These are phyloP conservation scores for Saxispiralis lemnorum DNA, from an alignment of 495 filamentous ascomycete genomes.

Conservation along the genomic window DNA sequence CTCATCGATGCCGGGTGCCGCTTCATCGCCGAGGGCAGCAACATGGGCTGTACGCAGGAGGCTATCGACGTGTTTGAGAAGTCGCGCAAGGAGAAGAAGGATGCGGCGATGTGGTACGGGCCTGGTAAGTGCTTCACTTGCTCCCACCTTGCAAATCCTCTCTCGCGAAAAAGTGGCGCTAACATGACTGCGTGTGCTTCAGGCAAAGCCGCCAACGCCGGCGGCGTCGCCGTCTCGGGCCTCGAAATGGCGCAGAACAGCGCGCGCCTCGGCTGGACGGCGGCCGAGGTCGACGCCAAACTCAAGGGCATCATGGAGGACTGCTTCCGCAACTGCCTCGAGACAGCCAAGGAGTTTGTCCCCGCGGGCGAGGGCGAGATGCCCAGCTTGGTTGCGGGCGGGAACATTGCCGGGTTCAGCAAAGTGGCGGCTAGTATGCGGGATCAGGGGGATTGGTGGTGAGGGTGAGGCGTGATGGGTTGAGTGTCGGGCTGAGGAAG, in stretches of 20 bases:
- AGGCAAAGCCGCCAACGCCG: slow-evolving; percentile 84
- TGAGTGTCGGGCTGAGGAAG: too few relatives aligned
- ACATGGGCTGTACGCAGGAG: slow-evolving; percentile 96
- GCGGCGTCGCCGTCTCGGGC: slow-evolving; percentile 92
- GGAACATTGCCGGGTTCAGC: slow-evolving; percentile 92
- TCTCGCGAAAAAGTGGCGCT: background rate
- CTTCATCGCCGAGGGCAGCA: slow-evolving; percentile 92
- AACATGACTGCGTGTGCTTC: background rate
- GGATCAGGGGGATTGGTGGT: slow-evolving; percentile 96
- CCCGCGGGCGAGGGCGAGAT: slow-evolving; percentile 60
- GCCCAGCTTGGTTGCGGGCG: slow-evolving; percentile 76
- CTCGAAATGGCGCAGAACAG: slow-evolving; percentile 99
- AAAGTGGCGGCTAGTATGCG: slow-evolving; percentile 92
- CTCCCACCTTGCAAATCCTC: background rate
- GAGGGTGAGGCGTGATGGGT: background rate
- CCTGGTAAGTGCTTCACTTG: slow-evolving; percentile 46
- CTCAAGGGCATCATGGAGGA: slow-evolving; percentile 88
- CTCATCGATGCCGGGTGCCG: slow-evolving; percentile 58
- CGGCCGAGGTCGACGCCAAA: slow-evolving; percentile 78
- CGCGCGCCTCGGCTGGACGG: slow-evolving; percentile 63
- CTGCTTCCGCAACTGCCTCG: slow-evolving; percentile 81
- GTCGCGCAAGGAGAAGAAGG: slow-evolving; percentile 49
- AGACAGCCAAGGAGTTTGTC: slow-evolving; percentile 78
- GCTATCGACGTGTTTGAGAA: slow-evolving; percentile 91
- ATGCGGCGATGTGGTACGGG: slow-evolving; percentile 78